phyloP scores from a whole-genome alignment of 305 asterid genomes.

The Fraxinus angustifolia region DNA sequence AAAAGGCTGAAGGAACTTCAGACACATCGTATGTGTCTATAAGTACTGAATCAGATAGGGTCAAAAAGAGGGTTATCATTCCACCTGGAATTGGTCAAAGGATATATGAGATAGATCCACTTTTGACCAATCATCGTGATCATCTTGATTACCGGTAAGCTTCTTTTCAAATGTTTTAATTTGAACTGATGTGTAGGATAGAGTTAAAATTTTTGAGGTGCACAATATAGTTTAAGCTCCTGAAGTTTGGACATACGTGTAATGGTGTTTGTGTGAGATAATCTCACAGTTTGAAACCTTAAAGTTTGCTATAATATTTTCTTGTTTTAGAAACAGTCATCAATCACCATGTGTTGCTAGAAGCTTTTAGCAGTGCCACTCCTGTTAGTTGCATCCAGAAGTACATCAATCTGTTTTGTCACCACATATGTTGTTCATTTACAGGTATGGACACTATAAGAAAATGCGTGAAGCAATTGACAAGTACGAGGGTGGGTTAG shows the following conservation, averaged over 20 bases:
- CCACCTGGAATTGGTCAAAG: constrained; percentile 84
- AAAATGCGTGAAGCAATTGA: constrained; percentile 77
- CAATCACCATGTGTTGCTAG: constrained; percentile 1
- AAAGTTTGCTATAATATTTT: constrained; percentile 6
- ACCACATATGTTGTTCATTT: constrained; percentile 19
- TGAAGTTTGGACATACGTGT: background rate
- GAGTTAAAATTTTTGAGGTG: constrained; percentile 8
- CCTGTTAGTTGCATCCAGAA: constrained; percentile 13
- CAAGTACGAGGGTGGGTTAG: constrained; percentile 89
- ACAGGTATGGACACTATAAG: constrained; percentile 78
- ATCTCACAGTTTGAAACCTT: background rate
- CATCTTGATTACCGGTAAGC: constrained; percentile 90
- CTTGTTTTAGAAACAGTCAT: background rate
- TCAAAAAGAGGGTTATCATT: constrained; percentile 52
- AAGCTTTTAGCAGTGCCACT: background rate
- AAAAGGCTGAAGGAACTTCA: constrained; percentile 34
- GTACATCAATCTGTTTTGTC: constrained; percentile 14
- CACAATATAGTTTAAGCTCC: background rate
- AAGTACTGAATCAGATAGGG: constrained; percentile 51
- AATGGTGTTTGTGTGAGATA: constrained; percentile 4
- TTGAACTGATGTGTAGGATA: background rate
- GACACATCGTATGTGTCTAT: constrained; percentile 37
- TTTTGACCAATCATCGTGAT: constrained; percentile 51
- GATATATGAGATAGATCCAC: constrained; percentile 91
- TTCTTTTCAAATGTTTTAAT: constrained; percentile 5